A percentile compares a stretch with the other conserved stretches of the same genome.
phyloP scores from a whole-genome alignment of 768 basidiomycete genomes.

The Tephrocybe sp. region DNA sequence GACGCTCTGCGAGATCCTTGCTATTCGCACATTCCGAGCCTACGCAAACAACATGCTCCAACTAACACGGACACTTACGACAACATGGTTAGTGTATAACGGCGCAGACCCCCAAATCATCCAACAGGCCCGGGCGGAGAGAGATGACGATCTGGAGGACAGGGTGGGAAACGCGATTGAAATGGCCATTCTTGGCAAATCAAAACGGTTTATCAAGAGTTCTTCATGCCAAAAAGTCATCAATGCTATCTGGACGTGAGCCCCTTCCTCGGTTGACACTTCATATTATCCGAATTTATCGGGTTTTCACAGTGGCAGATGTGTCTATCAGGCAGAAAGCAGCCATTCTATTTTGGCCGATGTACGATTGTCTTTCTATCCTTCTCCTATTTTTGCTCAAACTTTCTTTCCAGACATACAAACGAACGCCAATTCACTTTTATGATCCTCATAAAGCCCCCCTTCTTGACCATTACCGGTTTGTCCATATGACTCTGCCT shows the following conservation, averaged over 20 bases:
- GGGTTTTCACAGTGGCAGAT: constrained; percentile 64
- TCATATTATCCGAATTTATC: constrained; percentile 4
- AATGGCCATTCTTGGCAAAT: constrained; percentile 84
- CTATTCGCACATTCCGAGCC: constrained; percentile 74
- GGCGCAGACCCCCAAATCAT: constrained; percentile 67
- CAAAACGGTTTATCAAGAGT: constrained; percentile 88
- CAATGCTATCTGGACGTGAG: constrained; percentile 76
- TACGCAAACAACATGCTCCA: constrained; percentile 68
- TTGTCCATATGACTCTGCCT: constrained; percentile 15
- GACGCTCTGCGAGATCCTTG: constrained; percentile 86
- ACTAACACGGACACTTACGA: constrained; percentile 70
- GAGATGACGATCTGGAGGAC: constrained; percentile 73
- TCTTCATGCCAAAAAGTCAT: constrained; percentile 91
- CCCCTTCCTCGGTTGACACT: constrained; percentile 8
- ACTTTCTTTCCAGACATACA: constrained; percentile 69
- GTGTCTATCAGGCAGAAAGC: constrained; percentile 89
- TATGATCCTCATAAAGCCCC: constrained; percentile 95
- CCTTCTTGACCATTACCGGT: constrained; percentile 95
- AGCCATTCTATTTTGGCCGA: constrained; percentile 89
- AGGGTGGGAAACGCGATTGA: constrained; percentile 91
- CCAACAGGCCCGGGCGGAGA: constrained; percentile 57
- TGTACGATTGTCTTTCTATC: constrained; percentile 41
- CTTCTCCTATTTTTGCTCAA: neutral
- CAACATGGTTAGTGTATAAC: constrained; percentile 77
- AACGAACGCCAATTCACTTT: constrained; percentile 87